A percentile compares a stretch with the other conserved stretches of the same genome.
phyloP scores from a whole-genome alignment of 2,329 filamentous ascomycete genomes.

The Fusarium bulbicola region DNA sequence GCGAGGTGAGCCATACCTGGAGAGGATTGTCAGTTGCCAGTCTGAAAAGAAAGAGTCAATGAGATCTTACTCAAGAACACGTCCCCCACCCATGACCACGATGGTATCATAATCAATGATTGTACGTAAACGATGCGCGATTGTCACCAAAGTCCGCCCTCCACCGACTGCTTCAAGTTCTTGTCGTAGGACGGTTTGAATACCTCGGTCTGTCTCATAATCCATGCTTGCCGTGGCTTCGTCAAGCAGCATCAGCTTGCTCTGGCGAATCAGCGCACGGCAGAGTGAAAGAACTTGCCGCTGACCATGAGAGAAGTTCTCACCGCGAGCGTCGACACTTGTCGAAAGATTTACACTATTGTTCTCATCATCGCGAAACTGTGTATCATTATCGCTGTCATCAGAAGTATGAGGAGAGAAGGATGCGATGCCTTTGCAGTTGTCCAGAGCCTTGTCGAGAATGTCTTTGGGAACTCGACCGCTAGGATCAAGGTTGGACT shows the following conservation, averaged over 20 bases:
- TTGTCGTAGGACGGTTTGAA: slow-evolving; percentile 61
- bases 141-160: slow-evolving; percentile 64
- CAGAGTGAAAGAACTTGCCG: slow-evolving; percentile 67
- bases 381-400: slow-evolving; percentile 40
- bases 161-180: slow-evolving; percentile 57
- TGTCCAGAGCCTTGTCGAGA: slow-evolving; percentile 67
- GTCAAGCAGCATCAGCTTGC: slow-evolving; percentile 65
- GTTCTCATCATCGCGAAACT: slow-evolving; percentile 20
- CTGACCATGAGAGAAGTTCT: slow-evolving; percentile 67
- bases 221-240: slow-evolving; percentile 70
- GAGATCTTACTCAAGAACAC: slow-evolving; percentile 59
- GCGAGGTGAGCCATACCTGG: slow-evolving; percentile 56
- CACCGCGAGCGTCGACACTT: slow-evolving; percentile 60
- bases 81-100: slow-evolving; percentile 64
- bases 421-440: slow-evolving; percentile 68
- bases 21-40: not conserved
- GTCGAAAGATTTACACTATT: slow-evolving; percentile 52
- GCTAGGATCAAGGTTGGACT: slow-evolving; percentile 72
- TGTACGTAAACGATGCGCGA: slow-evolving; percentile 66
- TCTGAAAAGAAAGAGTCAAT: not conserved
- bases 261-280: slow-evolving; percentile 63
- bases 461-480: slow-evolving; percentile 61
- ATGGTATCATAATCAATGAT: slow-evolving; percentile 69
- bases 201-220: slow-evolving; percentile 64
- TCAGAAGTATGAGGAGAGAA: slow-evolving; percentile 55